A percentile compares a stretch with the other conserved stretches of the same genome.
phyloP scores from a whole-genome alignment of 306 rosid species.

The Prunus kanzakura region DNA sequence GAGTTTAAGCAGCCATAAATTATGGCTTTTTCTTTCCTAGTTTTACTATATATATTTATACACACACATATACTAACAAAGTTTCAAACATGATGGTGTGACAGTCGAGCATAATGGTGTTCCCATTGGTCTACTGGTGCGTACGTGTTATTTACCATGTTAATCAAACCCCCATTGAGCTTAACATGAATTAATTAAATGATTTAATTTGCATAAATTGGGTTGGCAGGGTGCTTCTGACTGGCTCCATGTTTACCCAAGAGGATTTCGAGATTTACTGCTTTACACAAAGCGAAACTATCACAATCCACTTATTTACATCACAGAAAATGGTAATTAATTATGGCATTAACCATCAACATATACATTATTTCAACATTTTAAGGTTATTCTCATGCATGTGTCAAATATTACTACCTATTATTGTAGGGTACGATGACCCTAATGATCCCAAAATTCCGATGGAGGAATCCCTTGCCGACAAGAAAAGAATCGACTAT shows the following conservation, averaged over 20 bases:
- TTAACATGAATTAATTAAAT: no score
- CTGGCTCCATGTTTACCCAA: not conserved
- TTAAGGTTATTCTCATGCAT: not conserved
- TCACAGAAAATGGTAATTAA: constrained; percentile 1
- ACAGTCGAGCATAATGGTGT: not conserved
- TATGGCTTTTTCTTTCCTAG: not conserved
- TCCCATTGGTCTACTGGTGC: not conserved
- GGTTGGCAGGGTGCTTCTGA: not conserved
- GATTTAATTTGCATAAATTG: not conserved
- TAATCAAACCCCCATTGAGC: no score
- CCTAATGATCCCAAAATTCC: not conserved
- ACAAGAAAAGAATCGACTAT: not conserved
- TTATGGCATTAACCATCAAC: not conserved
- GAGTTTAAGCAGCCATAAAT: not conserved
- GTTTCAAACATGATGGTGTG: not conserved
- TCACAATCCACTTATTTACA: not conserved
- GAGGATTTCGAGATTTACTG: not conserved
- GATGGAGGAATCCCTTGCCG: not conserved
- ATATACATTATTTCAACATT: not conserved
- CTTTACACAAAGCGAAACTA: not conserved
- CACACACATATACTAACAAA: not conserved
- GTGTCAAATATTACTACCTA: not conserved
- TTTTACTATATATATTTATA: not conserved
- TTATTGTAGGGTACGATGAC: not conserved
- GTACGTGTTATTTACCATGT: not conserved